Evolutionary conservation across 495 filamentous ascomycete genomes (phyloP), one percentile per base, ranked within the genome.

Genomic region (Podospora pseudopauciseta): DNA sequence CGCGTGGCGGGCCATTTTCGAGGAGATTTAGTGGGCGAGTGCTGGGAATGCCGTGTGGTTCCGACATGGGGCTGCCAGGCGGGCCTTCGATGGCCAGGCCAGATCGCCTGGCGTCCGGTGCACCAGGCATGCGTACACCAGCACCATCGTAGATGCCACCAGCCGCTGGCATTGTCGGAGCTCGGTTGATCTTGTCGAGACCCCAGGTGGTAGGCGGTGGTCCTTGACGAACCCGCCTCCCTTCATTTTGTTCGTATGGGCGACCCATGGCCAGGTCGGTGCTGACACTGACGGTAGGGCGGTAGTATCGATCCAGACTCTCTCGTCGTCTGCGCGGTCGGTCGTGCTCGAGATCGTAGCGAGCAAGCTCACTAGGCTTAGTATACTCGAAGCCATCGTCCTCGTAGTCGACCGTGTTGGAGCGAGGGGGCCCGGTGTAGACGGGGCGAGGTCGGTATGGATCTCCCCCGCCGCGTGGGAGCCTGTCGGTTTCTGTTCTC

Each of bases 321-420:
- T 85, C 82, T 18, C 84, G 82, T 54, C 77, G 80, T 62, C 80
- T 79, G 63, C 76, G 68, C n/a, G 76, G 82, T 54, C 73, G 76
- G 66, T 83, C 76, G 66, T 77, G 81, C 75, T 78, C 87, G 65
- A 86, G 71, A 67, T 92, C 90, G 59, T 87, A 87, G 55, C 90
- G 83, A 44, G 87, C 89, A 62, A 91, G 80, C 67, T 92, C 90
- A 69, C 86, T 82, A 9, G 88, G 86, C 28, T 86, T 89, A 4
- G 90, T 92, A 69, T 92, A 92, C 60, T 90, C 89, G 72, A 88
- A 92, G 1, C 87, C 87, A 55, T 88, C 82, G 54, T 89, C 88
- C 63, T 88, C 86, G 73, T 89, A 89, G 62, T 89, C 86, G 15
- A 84, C 78, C 49, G 86, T 78, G 4, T 72, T 72, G 68, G 70